A percentile compares a stretch with the other conserved stretches of the same genome.
phyloP scores from a whole-genome alignment of 176 grass and related monocot species.

The Urochloa ruziziensis region DNA sequence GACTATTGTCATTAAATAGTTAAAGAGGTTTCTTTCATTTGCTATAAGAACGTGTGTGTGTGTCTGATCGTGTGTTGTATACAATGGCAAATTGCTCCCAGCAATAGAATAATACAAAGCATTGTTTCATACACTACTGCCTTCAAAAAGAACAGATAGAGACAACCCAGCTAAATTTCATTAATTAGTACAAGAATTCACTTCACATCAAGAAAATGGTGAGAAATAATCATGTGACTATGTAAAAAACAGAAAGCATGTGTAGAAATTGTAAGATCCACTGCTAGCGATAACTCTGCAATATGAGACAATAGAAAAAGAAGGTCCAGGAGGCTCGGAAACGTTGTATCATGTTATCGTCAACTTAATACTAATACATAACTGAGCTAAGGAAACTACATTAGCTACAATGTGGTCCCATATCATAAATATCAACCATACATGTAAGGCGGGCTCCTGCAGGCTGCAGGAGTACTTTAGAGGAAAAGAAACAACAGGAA shows the following conservation, averaged over 20 bases:
- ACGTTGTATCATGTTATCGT: not conserved
- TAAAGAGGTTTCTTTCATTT: not conserved
- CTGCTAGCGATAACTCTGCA: not conserved
- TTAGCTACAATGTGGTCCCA: not conserved
- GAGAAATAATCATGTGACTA: not conserved
- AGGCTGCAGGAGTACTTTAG: not conserved
- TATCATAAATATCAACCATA: constrained; percentile 1
- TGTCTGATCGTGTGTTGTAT: not conserved
- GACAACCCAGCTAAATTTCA: not conserved
- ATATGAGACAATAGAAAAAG: not conserved
- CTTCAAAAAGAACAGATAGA: not conserved
- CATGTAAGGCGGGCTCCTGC: not conserved
- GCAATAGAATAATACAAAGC: not conserved
- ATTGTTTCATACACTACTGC: not conserved
- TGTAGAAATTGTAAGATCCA: constrained; percentile 1
- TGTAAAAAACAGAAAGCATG: not conserved
- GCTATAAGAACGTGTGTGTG: not conserved
- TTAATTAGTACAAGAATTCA: not conserved
- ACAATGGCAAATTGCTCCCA: not conserved
- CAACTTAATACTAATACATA: not conserved
- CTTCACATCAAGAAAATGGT: not conserved
- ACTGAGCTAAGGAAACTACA: not conserved
- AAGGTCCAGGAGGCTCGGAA: not conserved
- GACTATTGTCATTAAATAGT: not conserved
- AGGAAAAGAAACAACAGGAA: not conserved